Base-by-base conservation (phyloP, 257 asterid species). In the Primulina tabacum region DNA sequence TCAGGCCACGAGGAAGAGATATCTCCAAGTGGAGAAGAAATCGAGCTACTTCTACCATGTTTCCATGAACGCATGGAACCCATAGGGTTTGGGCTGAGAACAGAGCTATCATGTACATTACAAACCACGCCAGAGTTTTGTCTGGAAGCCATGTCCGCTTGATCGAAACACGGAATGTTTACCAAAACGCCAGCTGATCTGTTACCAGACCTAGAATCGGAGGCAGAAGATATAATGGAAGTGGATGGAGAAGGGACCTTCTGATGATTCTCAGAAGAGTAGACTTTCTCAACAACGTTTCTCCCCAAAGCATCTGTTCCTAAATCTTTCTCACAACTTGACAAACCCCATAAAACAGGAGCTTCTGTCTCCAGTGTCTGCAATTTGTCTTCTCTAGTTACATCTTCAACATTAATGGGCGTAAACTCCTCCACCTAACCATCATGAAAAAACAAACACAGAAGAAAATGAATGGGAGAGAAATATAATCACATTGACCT, bases 1-100 rank as follows among this genome's bases (percentile, higher is more conserved):
- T 84, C 89, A 67, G 82, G 69, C 92, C 82, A 86, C 50, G 71
- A 79, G 50, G 88, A 86, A 56, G 96, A 84, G 40, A 70, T 82
- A 64, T 83, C 84, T 69, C 86, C 85, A 68, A 73, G 71, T 29
- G 87, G 87, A 55, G 90, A 83, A 73, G 87, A 78, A 75, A 71
- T 73, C 24, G 84, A 77, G 75, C 78, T 82, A 81, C 76, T 83
- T 77, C 76, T 81, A 74, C 84, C 82, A 43, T 69, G 79, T 62
- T 80, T 75, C 77, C 61, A 76, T 6, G 85, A 80, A 73, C 73
- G 81, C 77, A 73, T 79, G 56, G 75, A 72, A 75, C 84, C 84
- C 18, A 57, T 67, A 32, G 74, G 78, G 59, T 67, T 82, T 66
- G 95, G 75, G 77, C 78, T 83, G 68, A 67, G 82, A 24, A 63